Evolutionary conservation across 148 eudicot genomes (phyloP).

Genomic region (Spergularia bocconei): DNA sequence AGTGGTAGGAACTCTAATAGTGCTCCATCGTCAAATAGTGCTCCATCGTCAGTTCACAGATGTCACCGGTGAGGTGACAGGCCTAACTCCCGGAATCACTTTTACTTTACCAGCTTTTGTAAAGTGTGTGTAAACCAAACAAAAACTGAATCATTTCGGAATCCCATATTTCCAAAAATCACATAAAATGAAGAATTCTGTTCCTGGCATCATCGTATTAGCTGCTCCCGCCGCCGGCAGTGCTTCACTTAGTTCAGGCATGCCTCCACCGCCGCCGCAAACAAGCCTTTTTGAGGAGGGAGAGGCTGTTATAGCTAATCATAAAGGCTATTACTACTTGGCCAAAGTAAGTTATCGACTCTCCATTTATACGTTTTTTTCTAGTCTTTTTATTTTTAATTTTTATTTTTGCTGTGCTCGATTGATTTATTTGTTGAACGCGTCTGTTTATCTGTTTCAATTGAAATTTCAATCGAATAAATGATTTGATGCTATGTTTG

Average conservation of each 20-base stretch:
- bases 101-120: no score
- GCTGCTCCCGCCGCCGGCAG: neutral
- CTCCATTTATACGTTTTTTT: neutral
- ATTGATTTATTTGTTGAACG: neutral
- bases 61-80: no score
- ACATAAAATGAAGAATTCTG: neutral
- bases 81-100: no score
- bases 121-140: no score
- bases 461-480: neutral
- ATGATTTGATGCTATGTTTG: no score
- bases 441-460: neutral
- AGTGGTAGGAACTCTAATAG: no score
- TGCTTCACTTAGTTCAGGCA: no score
- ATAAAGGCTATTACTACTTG: conserved; percentile 17
- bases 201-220: neutral
- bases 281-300: conserved; percentile 3
- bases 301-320: conserved; percentile 13
- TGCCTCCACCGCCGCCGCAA: neutral
- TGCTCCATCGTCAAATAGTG: no score
- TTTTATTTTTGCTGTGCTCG: no score
- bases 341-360: conserved; percentile 6
- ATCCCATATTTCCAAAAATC: no score
- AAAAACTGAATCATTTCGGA: no score
- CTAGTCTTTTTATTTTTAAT: neutral
- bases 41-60: no score